Evolutionary conservation across 2,329 filamentous ascomycete genomes (phyloP), one percentile per base, ranked within the genome.

Genomic region (Huntiella omanensis): DNA sequence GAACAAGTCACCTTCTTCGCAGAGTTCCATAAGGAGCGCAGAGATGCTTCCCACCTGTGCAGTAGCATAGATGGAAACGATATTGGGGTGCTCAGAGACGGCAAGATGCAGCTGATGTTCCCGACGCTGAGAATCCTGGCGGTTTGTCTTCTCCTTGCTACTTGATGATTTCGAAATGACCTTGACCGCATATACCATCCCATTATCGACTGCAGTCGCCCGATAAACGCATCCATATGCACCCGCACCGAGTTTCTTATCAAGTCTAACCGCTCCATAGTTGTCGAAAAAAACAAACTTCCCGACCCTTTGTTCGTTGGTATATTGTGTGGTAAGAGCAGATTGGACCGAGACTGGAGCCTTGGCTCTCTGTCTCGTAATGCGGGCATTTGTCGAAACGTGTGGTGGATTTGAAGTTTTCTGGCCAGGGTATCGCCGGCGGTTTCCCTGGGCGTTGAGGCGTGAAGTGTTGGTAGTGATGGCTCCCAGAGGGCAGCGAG

Each of bases 191-290:
- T 93, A 98, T 10, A 3, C 2, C 22, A 28, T 28, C 22, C 22
- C 22, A 59, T 17, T 12, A 35, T 36, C 15, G 6, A 88, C 75
- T 65, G 91, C 87, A 64, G 83, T 69, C 57, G 87, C 87, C 53
- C 79, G 77, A 67, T 96, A 96, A 19, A 98, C 91, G 37, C 95
- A 87, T 53, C 91, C 91, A 63, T 98, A 98, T 49, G 91, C 91
- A 55, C 91, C 91, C 43, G 88, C 83, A 53, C 91, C 91, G 52
- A 96, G 73, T 55, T 43, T 33, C 28, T 15, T 15, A 3, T 34
- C 22, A 17, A 43, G 17, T 4, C 32, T 39, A 43, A 15, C 33
- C 28, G 11, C n/a, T n/a, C 12, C 40, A 33, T 2, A 33, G 32
- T 13, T n/a, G 35, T 5, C 22, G 28, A 42, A 43, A 4, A 19